Evolutionary conservation across 768 basidiomycete species (phyloP).

Genomic region (Hypholoma fasciculare): DNA sequence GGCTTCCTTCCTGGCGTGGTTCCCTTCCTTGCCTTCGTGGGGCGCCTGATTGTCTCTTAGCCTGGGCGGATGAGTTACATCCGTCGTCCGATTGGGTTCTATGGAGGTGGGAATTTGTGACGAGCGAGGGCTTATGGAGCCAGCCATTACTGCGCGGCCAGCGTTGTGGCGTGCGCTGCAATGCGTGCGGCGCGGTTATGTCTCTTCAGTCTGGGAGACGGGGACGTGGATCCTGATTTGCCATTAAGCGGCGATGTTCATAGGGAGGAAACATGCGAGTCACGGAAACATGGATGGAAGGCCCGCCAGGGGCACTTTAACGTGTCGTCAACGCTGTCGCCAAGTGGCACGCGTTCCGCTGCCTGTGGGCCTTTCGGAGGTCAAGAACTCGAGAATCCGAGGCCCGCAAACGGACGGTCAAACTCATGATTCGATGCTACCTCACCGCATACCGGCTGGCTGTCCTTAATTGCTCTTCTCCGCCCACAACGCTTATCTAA

Average conservation of each 20-base stretch:
- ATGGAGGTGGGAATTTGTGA: neutral
- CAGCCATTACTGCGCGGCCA: neutral
- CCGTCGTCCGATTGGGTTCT: neutral
- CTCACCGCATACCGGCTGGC: neutral
- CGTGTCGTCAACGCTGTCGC: neutral
- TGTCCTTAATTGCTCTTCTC: neutral
- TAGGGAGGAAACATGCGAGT: neutral
- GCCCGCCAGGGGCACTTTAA: neutral
- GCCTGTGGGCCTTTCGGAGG: neutral
- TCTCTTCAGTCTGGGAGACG: too few species aligned
- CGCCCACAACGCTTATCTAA: conserved; percentile 5
- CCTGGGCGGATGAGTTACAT: conserved; percentile 19
- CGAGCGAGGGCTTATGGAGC: neutral
- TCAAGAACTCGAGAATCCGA: conserved; percentile 8
- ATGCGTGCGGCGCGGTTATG: neutral
- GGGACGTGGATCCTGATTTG: too few species aligned
- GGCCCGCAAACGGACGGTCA: conserved; percentile 2
- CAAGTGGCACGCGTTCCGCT: conserved; percentile 1
- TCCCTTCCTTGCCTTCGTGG: neutral
- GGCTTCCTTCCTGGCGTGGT: neutral
- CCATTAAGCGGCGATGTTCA: too few species aligned
- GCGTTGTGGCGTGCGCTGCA: neutral
- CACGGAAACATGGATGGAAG: neutral
- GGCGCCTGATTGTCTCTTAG: conserved; percentile 13
- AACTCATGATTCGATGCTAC: neutral